Conservation (phyloP, 2,329 filamentous ascomycete genomes). For the Scedosporium aurantiacum region DNA sequence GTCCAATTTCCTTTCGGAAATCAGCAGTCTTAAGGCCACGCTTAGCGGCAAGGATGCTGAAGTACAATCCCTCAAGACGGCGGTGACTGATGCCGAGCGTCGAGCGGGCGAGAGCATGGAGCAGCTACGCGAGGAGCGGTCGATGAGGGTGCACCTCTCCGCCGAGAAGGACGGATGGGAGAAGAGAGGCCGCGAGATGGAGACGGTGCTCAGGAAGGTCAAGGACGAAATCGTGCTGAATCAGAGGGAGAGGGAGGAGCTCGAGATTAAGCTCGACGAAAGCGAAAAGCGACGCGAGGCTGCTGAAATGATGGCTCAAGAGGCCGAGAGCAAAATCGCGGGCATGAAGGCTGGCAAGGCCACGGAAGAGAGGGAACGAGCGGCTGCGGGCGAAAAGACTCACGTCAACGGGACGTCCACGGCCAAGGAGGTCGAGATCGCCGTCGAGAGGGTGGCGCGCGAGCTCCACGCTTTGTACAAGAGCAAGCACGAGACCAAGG, state of each 20-base stretch:
- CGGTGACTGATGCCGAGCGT: constrained; percentile 82
- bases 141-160: constrained; percentile 57
- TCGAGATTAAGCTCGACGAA: constrained; percentile 66
- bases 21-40: constrained; percentile 86
- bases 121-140: constrained; percentile 66
- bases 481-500: constrained; percentile 93
- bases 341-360: constrained; percentile 56
- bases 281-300: constrained; percentile 63
- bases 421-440: constrained; percentile 63
- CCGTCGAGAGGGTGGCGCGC: constrained; percentile 82
- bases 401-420: constrained; percentile 16
- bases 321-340: constrained; percentile 65
- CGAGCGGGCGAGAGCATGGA: constrained; percentile 81
- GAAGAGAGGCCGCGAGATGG: constrained; percentile 74
- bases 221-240: constrained; percentile 69
- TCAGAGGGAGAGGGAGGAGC: constrained; percentile 70
- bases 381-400: constrained; percentile 15
- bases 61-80: constrained; percentile 73
- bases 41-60: constrained; percentile 90
- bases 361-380: constrained; percentile 21
- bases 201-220: constrained; percentile 65
- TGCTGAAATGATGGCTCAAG: constrained; percentile 64
- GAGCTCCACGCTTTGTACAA: constrained; percentile 93
- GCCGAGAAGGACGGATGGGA: constrained; percentile 77
- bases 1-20: constrained; percentile 80